Evolutionary conservation across 202 grass and related monocot species (phyloP).

Genomic region (Panicum virgatum): DNA sequence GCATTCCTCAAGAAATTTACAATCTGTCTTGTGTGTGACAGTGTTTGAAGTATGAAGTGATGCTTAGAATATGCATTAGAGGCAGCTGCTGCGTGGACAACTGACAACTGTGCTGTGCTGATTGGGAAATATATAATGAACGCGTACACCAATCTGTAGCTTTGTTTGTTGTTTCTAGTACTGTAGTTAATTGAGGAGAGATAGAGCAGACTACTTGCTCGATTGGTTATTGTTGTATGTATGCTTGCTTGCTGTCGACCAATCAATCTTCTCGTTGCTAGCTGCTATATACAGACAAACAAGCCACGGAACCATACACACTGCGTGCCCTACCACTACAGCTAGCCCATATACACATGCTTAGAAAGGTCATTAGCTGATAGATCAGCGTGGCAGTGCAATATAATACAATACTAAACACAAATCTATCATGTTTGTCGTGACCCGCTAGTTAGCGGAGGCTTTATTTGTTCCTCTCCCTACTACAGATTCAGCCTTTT

Average conservation of each 20-base stretch:
- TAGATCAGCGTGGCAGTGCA: neutral
- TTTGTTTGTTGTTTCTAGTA: neutral
- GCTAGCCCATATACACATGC: neutral
- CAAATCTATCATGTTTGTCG: neutral
- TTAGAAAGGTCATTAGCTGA: neutral
- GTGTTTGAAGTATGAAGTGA: neutral
- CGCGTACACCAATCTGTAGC: neutral
- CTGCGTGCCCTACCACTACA: neutral
- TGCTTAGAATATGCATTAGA: neutral
- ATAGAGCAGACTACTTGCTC: neutral
- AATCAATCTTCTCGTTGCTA: conserved; percentile 7
- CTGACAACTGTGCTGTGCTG: neutral
- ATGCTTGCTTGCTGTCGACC: neutral
- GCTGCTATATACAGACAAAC: conserved; percentile 38
- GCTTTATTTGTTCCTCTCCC: too few species aligned
- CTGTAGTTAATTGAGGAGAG: neutral
- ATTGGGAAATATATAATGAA: conserved; percentile 14
- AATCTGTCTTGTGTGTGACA: neutral
- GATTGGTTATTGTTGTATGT: neutral
- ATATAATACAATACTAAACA: neutral
- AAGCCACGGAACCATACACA: neutral
- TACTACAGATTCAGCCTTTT: too few species aligned
- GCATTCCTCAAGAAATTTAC: neutral
- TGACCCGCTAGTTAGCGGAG: too few species aligned
- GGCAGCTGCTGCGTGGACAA: neutral